Conservation (phyloP, 495 filamentous ascomycete genomes). For the Penicillium lagena region DNA sequence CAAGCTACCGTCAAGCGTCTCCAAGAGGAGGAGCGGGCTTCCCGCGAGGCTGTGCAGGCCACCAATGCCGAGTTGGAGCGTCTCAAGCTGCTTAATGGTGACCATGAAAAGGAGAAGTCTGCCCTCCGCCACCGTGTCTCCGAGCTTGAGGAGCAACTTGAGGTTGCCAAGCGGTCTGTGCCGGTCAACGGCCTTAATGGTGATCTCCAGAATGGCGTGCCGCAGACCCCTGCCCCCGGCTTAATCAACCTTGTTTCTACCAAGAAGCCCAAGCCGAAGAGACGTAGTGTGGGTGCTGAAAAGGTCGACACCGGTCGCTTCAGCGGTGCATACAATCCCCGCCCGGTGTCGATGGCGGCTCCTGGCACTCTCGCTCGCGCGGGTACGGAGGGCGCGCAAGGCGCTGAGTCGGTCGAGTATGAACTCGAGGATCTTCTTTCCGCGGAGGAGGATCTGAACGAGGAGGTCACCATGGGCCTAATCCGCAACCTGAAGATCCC, state of each 20-base stretch:
- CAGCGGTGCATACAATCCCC: constrained; percentile 85
- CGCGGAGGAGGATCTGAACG: constrained; percentile 91
- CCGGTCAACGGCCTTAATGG: constrained; percentile 51
- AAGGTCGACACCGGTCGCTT: constrained; percentile 75
- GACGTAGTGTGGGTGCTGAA: constrained; percentile 90
- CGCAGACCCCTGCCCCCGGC: constrained; percentile 55
- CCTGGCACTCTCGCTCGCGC: constrained; percentile 56
- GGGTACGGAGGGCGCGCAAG: constrained; percentile 66
- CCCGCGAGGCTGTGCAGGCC: constrained; percentile 70
- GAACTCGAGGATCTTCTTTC: constrained; percentile 91
- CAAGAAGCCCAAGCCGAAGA: constrained; percentile 96
- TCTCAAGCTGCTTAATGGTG: constrained; percentile 60
- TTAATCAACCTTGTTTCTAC: constrained; percentile 95
- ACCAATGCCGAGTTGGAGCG: constrained; percentile 72
- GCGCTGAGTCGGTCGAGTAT: constrained; percentile 79
- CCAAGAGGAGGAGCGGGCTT: constrained; percentile 80
- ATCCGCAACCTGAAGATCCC: constrained; percentile 97
- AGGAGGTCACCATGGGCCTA: constrained; percentile 91
- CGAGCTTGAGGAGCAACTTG: constrained; percentile 89
- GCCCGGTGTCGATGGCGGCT: constrained; percentile 91
- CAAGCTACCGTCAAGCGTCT: constrained; percentile 82
- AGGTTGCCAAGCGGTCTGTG: constrained; percentile 66
- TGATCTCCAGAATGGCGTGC: constrained; percentile 57
- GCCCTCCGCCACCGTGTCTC: constrained; percentile 78
- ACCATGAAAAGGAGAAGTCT: constrained; percentile 75